Base-by-base conservation (phyloP, 768 basidiomycete genomes). In the Dioszegia hungarica region DNA sequence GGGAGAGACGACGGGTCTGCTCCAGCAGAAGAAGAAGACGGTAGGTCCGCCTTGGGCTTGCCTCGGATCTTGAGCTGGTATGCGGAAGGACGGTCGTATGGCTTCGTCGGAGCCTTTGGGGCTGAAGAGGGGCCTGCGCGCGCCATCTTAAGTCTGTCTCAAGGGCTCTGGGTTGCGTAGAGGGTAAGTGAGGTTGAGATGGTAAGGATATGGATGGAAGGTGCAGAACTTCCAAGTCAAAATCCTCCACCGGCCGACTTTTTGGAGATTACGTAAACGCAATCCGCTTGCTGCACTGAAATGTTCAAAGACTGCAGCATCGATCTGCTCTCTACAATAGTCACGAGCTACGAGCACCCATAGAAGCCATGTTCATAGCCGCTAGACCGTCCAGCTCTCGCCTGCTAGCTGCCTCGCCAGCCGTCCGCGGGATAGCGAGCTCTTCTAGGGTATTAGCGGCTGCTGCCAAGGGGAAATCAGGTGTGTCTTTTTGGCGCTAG, bases 401-500 rank as follows among this genome's bases (percentile, higher is more conserved):
- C 4, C 20, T 39, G 5, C 9, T 46, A 22, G 25, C 39, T n/a
- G 3, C 19, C 3, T n/a, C 49, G 6, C 39, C 55, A n/a, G 40
- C 28, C 46, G 41, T 37, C 6, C 17, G 56, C 22, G 29, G 11
- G 1, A 40, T 57, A 36, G 49, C 39, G 19, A 50, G 47, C 39
- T 50, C 56, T 20, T 41, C 48, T 1, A 28, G 45, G 11, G 31
- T 24, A 9, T 20, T 50, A 12, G 37, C 46, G 9, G 56, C 56
- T 5, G 56, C 55, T 11, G 27, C 49, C 12, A 57, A 57, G 29
- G 56, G 48, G 19, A 57, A 57, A 51, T 27, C 56, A 17, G 28
- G 56, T 57, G 28, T n/a, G 56, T 50, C 33, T n/a, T n/a, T n/a
- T n/a, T n/a, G n/a, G n/a, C n/a, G n/a, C n/a, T n/a, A n/a, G n/a